Base-by-base conservation (phyloP, 2,329 filamentous ascomycete species). In the Rutstroemia sp. region DNA sequence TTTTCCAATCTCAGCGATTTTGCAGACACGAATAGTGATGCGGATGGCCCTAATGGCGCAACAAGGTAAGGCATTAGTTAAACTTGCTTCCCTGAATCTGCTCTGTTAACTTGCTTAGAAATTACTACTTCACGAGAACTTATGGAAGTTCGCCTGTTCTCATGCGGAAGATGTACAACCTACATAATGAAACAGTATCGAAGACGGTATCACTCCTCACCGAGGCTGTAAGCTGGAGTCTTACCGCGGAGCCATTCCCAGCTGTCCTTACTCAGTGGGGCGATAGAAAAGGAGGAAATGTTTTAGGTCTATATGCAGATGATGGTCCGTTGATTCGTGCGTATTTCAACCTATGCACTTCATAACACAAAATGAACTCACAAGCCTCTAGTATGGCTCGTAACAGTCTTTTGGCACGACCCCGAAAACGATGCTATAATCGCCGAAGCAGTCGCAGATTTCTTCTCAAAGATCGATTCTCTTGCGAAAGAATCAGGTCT, bases 191-290 rank as follows among this genome's bases (percentile, higher is more conserved):
- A 46, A 56, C 54, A 19, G 19, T 45, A 6, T 45, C 42, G 10
- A 7, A 21, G 4, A 16, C n/a, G 25, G n/a, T 56, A 46, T 25
- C 34, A 38, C 27, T 56, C 46, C 23, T 56, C 14, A 34, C 41
- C 2, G 38, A 23, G 8, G 47, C 41, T 10, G 34, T 47, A 5
- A 44, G 44, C 19, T 56, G 54, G 54, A 51, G 48, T 23, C 39
- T 58, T 47, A 47, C 51, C n/a, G 54, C 54, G 23, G 56, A 58
- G 27, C 56, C 56, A 25, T 25, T 58, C 8, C 56, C 56, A 7
- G 39, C 45, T 7, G 47, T 51, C 10, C 50, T 58, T 7, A 58
- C 56, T n/a, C 46, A 54, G 21, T 58, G 47, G 21, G 47, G 54
- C 10, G 45, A 30, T 39, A 23, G 38, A 30, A 54, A 54, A 27